A percentile compares a stretch with the other conserved stretches of the same genome.
Evolutionary conservation across 2,329 filamentous ascomycete species (phyloP).

Genomic region (Colletotrichum sp.): DNA sequence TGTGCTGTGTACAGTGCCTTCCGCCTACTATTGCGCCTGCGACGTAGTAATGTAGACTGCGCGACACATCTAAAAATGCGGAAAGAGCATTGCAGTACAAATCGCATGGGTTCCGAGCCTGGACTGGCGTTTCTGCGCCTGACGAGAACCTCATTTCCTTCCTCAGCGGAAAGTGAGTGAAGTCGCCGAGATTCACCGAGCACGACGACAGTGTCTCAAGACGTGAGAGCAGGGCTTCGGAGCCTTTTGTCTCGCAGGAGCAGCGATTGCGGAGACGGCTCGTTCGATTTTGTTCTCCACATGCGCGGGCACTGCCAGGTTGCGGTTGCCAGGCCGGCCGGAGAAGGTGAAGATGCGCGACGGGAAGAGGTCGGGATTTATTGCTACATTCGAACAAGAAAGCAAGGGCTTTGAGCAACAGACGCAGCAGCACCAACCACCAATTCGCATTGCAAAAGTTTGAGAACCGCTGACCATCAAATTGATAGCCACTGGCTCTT

Average conservation of each 20-base stretch:
- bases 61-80: background rate
- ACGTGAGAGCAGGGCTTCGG: background rate
- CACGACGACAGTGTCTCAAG: background rate
- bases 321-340: background rate
- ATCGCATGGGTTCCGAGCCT: background rate
- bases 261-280: constrained; percentile 1
- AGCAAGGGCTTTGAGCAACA: background rate
- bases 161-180: background rate
- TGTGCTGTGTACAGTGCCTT: background rate
- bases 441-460: background rate
- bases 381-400: constrained; percentile 12
- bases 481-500: background rate
- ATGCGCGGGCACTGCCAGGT: background rate
- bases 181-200: constrained; percentile 3
- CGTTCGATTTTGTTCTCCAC: background rate
- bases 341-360: background rate
- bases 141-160: background rate
- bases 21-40: background rate
- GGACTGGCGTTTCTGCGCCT: background rate
- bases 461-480: background rate
- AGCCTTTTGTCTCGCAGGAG: background rate
- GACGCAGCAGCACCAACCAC: background rate
- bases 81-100: background rate
- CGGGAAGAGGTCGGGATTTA: constrained; percentile 4
- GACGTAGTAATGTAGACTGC: background rate